A percentile compares a stretch with the other conserved stretches of the same genome.
phyloP scores from a whole-genome alignment of 345 rosid species.

The Corchorus olitorius region DNA sequence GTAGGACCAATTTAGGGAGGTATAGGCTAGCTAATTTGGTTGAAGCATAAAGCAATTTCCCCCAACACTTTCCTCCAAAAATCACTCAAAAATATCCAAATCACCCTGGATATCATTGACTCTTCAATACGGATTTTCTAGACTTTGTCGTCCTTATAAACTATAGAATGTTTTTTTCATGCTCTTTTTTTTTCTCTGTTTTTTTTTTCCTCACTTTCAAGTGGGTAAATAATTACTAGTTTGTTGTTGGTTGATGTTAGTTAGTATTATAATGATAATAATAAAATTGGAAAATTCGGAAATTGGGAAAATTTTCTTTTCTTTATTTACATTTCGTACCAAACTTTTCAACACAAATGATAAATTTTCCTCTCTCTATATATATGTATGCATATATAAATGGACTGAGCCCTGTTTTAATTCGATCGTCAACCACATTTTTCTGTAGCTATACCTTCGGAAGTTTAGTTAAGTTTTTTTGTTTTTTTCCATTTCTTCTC shows the following conservation, averaged over 20 bases:
- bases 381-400: not conserved
- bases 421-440: not conserved
- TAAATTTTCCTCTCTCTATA: not conserved
- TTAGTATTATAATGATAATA: not conserved
- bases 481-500: not conserved
- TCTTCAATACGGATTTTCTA: not conserved
- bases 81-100: conserved; percentile 2
- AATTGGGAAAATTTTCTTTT: not conserved
- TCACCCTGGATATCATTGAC: not conserved
- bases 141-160: conserved; percentile 8
- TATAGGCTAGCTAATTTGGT: not conserved
- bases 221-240: conserved; percentile 2
- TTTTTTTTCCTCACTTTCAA: not conserved
- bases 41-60: too few species aligned
- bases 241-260: conserved; percentile 22
- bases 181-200: not conserved
- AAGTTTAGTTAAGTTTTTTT: not conserved
- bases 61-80: not conserved
- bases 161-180: not conserved
- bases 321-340: conserved; percentile 1
- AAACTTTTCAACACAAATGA: not conserved
- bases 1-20: not conserved
- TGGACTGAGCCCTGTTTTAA: conserved; percentile 14
- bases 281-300: too few species aligned
- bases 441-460: not conserved